Percentiles rank a stretch among this genome's conserved stretches.
Conservation (phyloP, 2,329 filamentous ascomycete species). For the Colletotrichum lupini region DNA sequence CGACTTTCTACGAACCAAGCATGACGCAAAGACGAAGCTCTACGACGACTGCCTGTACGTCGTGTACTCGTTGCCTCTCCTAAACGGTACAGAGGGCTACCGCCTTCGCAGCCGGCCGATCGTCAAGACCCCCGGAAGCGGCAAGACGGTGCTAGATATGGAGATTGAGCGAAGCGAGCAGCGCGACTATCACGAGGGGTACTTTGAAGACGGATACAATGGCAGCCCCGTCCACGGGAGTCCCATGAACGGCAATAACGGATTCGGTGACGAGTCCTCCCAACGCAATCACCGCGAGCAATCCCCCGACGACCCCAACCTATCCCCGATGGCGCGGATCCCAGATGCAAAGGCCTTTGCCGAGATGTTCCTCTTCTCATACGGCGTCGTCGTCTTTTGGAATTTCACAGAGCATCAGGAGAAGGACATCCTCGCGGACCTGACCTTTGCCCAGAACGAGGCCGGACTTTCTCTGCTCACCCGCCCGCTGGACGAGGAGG, state of each 20-base stretch:
- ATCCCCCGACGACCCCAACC: slow-evolving; percentile 52
- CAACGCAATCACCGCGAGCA: slow-evolving; percentile 38
- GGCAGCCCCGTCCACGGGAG: slow-evolving; percentile 47
- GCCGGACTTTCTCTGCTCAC: slow-evolving; percentile 75
- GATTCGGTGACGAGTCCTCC: slow-evolving; percentile 42
- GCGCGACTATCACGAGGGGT: slow-evolving; percentile 90
- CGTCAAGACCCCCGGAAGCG: slow-evolving; percentile 87
- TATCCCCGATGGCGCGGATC: slow-evolving; percentile 68
- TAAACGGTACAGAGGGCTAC: slow-evolving; percentile 88
- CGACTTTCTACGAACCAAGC: slow-evolving; percentile 86
- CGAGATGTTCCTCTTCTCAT: slow-evolving; percentile 97
- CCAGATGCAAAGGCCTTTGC: slow-evolving; percentile 83
- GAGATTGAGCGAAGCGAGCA: slow-evolving; percentile 95
- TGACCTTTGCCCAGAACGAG: slow-evolving; percentile 85
- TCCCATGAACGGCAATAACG: slow-evolving; percentile 42
- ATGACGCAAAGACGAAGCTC: slow-evolving; percentile 92
- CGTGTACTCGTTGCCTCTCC: slow-evolving; percentile 90
- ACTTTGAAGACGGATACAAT: slow-evolving; percentile 77
- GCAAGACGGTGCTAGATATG: slow-evolving; percentile 91
- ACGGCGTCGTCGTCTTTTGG: slow-evolving; percentile 98
- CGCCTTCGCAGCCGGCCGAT: slow-evolving; percentile 90
- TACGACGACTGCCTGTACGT: slow-evolving; percentile 98
- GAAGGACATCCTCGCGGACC: slow-evolving; percentile 93
- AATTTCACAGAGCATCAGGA: slow-evolving; percentile 97
- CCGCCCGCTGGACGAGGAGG: slow-evolving; percentile 83